phyloP scores from a whole-genome alignment of 139 green algal species.

The Tetradesmus obliquus region DNA sequence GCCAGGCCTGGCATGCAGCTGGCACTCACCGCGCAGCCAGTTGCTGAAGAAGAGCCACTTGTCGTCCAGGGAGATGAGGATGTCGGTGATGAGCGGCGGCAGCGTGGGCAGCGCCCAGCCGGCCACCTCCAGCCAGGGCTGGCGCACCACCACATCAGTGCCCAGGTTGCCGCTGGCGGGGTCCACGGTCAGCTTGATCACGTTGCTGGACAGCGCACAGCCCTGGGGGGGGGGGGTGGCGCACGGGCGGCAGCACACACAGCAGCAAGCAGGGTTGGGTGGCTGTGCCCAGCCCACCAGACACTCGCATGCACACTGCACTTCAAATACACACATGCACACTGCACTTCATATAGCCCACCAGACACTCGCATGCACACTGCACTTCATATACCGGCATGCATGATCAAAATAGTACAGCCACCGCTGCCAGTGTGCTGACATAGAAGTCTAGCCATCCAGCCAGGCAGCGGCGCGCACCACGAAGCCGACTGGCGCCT shows the following conservation, averaged over 20 bases:
- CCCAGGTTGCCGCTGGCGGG: conserved; percentile 8
- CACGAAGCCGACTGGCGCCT: conserved; percentile 73
- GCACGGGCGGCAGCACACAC: neutral
- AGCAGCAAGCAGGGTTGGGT: neutral
- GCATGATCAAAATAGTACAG: too few relatives aligned
- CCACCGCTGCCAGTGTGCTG: too few relatives aligned
- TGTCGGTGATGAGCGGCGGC: conserved; percentile 90
- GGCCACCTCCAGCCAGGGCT: conserved; percentile 65
- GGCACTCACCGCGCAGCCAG: conserved; percentile 60
- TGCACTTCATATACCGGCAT: neutral
- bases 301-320: neutral
- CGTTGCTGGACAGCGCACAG: conserved; percentile 78
- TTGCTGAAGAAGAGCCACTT: conserved; percentile 84
- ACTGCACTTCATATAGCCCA: neutral
- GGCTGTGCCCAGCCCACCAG: neutral
- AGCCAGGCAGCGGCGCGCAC: too few relatives aligned
- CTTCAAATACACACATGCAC: neutral
- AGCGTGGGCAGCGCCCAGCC: conserved; percentile 86
- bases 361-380: neutral
- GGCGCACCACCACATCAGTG: conserved; percentile 57
- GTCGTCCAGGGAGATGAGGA: conserved; percentile 88
- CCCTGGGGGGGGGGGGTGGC: conserved; percentile 39
- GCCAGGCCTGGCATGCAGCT: neutral
- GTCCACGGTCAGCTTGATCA: conserved; percentile 72
- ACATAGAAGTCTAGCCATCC: too few relatives aligned